Evolutionary conservation across 2,329 filamentous ascomycete genomes (phyloP).

Genomic region (Fusarium hainanense): DNA sequence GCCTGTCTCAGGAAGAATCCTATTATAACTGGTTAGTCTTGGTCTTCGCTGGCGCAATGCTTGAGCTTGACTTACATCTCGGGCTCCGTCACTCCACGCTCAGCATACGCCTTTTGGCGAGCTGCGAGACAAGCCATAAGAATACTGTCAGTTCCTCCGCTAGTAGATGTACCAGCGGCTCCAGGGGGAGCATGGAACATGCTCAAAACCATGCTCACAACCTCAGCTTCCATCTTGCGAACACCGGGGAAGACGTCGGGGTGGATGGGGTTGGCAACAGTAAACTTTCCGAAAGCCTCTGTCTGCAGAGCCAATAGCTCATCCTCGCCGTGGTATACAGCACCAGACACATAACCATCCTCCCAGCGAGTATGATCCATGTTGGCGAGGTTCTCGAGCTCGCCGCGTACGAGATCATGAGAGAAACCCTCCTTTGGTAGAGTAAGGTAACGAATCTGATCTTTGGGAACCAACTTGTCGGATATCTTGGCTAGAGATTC

Average conservation of each 20-base stretch:
- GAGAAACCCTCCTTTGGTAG: constrained; percentile 88
- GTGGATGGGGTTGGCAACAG: constrained; percentile 95
- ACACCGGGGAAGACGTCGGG: constrained; percentile 98
- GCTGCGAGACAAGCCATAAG: constrained; percentile 94
- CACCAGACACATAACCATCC: constrained; percentile 92
- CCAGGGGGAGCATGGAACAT: constrained; percentile 91
- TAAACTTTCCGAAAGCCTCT: constrained; percentile 93
- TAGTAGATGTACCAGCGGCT: constrained; percentile 88
- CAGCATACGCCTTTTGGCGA: constrained; percentile 85
- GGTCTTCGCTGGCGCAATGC: neutral
- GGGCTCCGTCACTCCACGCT: constrained; percentile 89
- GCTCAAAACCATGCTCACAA: constrained; percentile 92
- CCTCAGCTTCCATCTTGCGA: constrained; percentile 98
- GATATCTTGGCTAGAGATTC: constrained; percentile 85
- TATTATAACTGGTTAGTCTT: constrained; percentile 50
- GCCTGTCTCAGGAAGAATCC: constrained; percentile 92
- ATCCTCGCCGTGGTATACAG: constrained; percentile 94
- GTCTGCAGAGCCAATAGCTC: constrained; percentile 86
- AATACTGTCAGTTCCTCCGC: constrained; percentile 95
- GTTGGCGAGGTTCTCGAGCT: constrained; percentile 80
- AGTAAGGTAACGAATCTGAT: constrained; percentile 76
- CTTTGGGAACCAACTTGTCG: constrained; percentile 81
- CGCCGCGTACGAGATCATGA: constrained; percentile 79
- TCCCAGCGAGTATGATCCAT: constrained; percentile 98
- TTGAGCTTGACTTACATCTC: constrained; percentile 77